These are phyloP conservation scores for Panicum virgatum DNA, from an alignment of 202 grass and related monocot genomes.

Conservation along the genomic window DNA sequence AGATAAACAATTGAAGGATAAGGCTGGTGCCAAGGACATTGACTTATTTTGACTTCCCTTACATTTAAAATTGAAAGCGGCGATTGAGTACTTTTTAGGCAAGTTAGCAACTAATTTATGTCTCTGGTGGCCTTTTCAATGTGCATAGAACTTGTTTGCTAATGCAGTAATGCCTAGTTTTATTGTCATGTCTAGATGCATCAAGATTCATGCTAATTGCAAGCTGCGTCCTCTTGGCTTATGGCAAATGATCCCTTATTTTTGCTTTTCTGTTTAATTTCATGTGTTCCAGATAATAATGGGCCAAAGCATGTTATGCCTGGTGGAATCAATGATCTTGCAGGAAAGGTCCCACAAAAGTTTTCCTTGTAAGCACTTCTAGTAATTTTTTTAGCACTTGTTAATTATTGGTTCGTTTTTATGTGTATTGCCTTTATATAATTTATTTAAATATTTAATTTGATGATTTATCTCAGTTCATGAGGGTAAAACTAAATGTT, in stretches of 20 bases:
- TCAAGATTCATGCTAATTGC: not conserved
- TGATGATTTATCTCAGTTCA: not conserved
- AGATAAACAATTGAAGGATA: slow-evolving; percentile 4
- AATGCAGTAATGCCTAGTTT: not conserved
- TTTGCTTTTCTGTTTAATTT: slow-evolving; percentile 13
- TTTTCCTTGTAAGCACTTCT: slow-evolving; percentile 60
- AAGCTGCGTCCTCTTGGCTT: slow-evolving; percentile 5
- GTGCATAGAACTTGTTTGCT: not conserved
- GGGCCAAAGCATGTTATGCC: slow-evolving; percentile 45
- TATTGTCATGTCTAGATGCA: not conserved
- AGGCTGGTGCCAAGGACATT: not conserved
- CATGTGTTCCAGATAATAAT: slow-evolving; percentile 56
- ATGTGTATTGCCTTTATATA: not conserved
- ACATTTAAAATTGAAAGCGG: not conserved
- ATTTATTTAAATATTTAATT: slow-evolving; percentile 27
- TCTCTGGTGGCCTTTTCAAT: not conserved
- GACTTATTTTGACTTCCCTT: slow-evolving; percentile 9
- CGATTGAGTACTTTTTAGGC: not conserved
- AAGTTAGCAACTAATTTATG: slow-evolving; percentile 22
- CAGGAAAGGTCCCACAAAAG: slow-evolving; percentile 48
- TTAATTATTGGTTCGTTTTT: not conserved
- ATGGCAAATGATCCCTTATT: not conserved
- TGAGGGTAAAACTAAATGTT: not conserved
- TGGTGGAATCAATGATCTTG: slow-evolving; percentile 25
- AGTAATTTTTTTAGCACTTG: slow-evolving; percentile 28